phyloP scores from a whole-genome alignment of 2,329 filamentous ascomycete genomes.

The Aspergillus texensis region DNA sequence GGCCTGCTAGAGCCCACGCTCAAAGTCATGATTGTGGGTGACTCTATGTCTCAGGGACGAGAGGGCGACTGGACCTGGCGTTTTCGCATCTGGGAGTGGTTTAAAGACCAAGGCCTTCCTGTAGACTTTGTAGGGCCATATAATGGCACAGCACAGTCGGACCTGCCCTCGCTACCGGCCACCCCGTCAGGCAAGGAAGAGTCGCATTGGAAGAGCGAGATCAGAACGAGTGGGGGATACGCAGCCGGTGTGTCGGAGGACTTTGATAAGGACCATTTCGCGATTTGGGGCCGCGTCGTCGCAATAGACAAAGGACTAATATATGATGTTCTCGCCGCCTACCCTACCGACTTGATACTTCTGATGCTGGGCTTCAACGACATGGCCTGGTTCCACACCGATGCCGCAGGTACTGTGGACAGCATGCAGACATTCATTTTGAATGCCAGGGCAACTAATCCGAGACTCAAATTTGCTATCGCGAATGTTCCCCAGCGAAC shows the following conservation, averaged over 20 bases:
- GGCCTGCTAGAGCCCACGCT: background rate
- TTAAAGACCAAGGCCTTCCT: background rate
- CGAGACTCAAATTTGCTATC: slow-evolving; percentile 5
- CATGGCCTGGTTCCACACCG: slow-evolving; percentile 10
- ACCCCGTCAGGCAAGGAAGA: background rate
- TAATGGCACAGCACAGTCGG: slow-evolving; percentile 3
- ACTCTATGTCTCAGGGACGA: slow-evolving; percentile 10
- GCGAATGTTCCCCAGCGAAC: slow-evolving; percentile 9
- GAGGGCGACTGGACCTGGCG: slow-evolving; percentile 13
- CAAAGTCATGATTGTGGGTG: slow-evolving; percentile 8
- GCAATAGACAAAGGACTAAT: slow-evolving; percentile 4
- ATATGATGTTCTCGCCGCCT: background rate
- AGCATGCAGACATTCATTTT: background rate
- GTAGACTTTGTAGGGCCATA: slow-evolving; percentile 8
- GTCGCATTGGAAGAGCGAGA: background rate
- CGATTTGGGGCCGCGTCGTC: slow-evolving; percentile 9
- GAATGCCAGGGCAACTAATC: slow-evolving; percentile 1
- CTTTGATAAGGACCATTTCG: slow-evolving; percentile 4
- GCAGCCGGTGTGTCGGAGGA: background rate
- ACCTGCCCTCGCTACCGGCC: background rate
- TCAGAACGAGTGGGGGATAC: slow-evolving; percentile 5
- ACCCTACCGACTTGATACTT: slow-evolving; percentile 3
- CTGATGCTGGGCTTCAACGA: slow-evolving; percentile 12
- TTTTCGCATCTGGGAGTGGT: slow-evolving; percentile 12
- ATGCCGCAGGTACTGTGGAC: background rate